Base-by-base conservation (phyloP, 805 yeast species). In the Ogataea degrootiae region DNA sequence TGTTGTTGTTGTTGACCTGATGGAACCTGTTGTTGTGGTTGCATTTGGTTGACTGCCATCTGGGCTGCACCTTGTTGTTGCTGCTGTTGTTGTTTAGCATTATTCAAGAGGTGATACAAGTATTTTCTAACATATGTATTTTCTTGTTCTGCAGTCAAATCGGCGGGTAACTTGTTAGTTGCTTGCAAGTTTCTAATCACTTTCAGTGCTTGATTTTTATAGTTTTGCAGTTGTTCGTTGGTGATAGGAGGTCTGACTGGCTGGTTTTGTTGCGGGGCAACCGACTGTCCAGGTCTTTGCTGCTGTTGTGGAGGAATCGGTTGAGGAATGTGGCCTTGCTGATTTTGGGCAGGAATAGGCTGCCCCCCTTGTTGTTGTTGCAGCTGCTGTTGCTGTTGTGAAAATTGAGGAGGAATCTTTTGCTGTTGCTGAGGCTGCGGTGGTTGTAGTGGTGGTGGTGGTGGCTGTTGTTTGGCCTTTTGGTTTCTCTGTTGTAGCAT, bases 171-270 rank as follows among this genome's bases (percentile, higher is more conserved):
- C 40, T 65, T 60, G 34, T 69, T 69, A 7, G 63, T 47, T 3
- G 63, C 60, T 48, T 67, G 71, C 19, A 68, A 56, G 41, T 62
- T 66, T 43, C 61, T 61, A 21, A 68, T 64, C 42, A 64, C 63
- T 42, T 61, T 65, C 5, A 68, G 16, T 1, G 71, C 72, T 51
- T 68, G 71, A 33, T 56, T 57, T 53, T 60, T 66, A 45, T 61
- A 65, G 43, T 53, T 58, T 46, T 62, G 64, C 36, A 62, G 46
- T 48, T 55, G 63, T 48, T 59, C 66, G 37, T 46, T 49, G 2
- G 61, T 53, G 40, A 56, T 51, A 3, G 43, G 21, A 6, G 45
- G 22, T 17, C 39, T 40, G 37, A 41, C 47, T 15, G 33, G 46
- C 47, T 46, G 53, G 16, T 39, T 26, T 33, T 43, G 56, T 16